These are phyloP conservation scores for Antarctomyces pellizariae DNA, from an alignment of 495 filamentous ascomycete genomes.

Conservation along the genomic window DNA sequence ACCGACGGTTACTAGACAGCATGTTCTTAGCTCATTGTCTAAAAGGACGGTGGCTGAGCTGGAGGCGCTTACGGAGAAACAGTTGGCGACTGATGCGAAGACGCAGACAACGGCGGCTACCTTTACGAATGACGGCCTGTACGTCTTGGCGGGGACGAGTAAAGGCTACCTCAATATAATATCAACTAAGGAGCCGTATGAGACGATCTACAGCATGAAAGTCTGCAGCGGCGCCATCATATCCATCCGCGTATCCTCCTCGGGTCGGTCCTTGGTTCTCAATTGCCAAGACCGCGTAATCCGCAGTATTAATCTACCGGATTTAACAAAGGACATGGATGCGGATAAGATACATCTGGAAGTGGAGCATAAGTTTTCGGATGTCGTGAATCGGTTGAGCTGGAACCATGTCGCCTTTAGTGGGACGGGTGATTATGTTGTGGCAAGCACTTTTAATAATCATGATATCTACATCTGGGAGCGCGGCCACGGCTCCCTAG, in stretches of 20 bases:
- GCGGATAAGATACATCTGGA: conserved; percentile 58
- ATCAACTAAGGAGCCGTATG: conserved; percentile 42
- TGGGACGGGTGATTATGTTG: conserved; percentile 75
- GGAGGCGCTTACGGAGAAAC: conserved; percentile 49
- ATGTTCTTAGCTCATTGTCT: conserved; percentile 58
- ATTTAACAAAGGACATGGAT: conserved; percentile 29
- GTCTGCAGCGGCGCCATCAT: conserved; percentile 74
- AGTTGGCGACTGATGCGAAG: conserved; percentile 76
- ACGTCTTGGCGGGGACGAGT: conserved; percentile 76
- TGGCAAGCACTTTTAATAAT: conserved; percentile 87
- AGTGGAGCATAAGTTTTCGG: conserved; percentile 94
- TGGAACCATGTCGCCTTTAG: conserved; percentile 96
- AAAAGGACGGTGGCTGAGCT: conserved; percentile 38
- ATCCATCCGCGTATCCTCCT: conserved; percentile 58
- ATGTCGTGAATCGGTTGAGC: conserved; percentile 77
- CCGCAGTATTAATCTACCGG: conserved; percentile 49
- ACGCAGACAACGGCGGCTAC: conserved; percentile 78
- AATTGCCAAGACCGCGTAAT: conserved; percentile 87
- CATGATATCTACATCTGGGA: conserved; percentile 99
- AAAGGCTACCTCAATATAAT: conserved; percentile 95
- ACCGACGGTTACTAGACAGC: too few species aligned
- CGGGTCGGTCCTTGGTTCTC: conserved; percentile 64
- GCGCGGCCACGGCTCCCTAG: conserved; percentile 71
- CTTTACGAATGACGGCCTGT: conserved; percentile 62
- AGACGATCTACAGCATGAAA: conserved; percentile 66